phyloP scores from a whole-genome alignment of 129 eudicot genomes.

The Glebionis coronaria region DNA sequence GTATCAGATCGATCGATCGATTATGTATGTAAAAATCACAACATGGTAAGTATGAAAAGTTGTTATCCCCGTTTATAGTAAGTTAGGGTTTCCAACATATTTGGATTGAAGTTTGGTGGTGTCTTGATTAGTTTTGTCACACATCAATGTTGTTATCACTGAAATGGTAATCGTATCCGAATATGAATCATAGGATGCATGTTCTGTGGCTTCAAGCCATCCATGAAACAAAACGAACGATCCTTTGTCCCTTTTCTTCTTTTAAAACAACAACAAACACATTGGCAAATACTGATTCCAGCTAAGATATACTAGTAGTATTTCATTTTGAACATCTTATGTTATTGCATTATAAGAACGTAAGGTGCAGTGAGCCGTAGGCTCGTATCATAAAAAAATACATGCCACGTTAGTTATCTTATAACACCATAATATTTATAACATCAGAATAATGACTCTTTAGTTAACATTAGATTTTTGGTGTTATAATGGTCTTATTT shows the following conservation, averaged over 20 bases:
- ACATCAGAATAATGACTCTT: too few species aligned
- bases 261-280: constrained; percentile 6
- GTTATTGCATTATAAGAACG: too few species aligned
- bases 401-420: too few species aligned
- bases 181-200: constrained; percentile 24
- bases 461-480: too few species aligned
- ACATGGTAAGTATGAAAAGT: not conserved
- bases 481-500: too few species aligned
- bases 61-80: not conserved
- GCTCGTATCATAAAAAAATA: too few species aligned
- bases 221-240: constrained; percentile 15
- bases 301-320: not conserved
- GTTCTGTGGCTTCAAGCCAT: constrained; percentile 24
- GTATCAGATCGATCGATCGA: not conserved
- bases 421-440: too few species aligned
- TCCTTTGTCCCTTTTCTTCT: constrained; percentile 26
- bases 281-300: not conserved
- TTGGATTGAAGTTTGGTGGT: constrained; percentile 16
- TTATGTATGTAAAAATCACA: not conserved
- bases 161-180: constrained; percentile 24
- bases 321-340: too few species aligned
- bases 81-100: constrained; percentile 24
- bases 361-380: too few species aligned
- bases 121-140: constrained; percentile 16
- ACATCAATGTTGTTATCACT: constrained; percentile 25